These are phyloP conservation scores for Akanthomyces lecanii DNA, from an alignment of 2,329 filamentous ascomycete genomes.

Conservation along the genomic window DNA sequence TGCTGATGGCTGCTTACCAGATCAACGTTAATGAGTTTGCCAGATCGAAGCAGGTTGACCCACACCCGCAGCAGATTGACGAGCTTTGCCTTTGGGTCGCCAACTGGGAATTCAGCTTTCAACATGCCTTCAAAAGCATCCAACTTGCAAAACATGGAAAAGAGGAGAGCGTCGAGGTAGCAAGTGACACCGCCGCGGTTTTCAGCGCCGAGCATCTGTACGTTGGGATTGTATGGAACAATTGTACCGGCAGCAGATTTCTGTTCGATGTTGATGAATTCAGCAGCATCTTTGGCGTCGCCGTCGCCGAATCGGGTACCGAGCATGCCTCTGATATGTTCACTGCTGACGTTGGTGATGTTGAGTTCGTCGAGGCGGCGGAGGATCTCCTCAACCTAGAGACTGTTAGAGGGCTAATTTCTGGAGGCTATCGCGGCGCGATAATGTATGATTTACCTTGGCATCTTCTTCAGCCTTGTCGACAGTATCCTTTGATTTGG, in stretches of 20 bases:
- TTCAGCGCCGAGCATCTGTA: constrained; percentile 75
- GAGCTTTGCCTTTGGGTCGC: constrained; percentile 67
- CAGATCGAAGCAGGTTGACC: constrained; percentile 86
- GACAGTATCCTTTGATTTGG: constrained; percentile 44
- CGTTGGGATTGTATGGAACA: constrained; percentile 65
- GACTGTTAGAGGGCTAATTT: neutral
- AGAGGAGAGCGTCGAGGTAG: constrained; percentile 85
- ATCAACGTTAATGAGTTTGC: constrained; percentile 79
- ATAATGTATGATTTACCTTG: constrained; percentile 30
- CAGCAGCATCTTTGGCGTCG: constrained; percentile 68
- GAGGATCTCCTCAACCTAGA: constrained; percentile 40
- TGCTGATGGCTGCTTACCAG: constrained; percentile 52
- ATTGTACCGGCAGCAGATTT: constrained; percentile 78
- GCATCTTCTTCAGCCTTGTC: constrained; percentile 45
- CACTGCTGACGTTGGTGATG: constrained; percentile 47
- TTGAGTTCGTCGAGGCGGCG: constrained; percentile 40
- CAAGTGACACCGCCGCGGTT: constrained; percentile 89
- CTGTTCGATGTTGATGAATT: constrained; percentile 73
- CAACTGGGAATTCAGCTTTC: constrained; percentile 65
- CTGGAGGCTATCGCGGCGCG: neutral
- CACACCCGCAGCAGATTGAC: constrained; percentile 78
- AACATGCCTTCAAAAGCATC: constrained; percentile 92
- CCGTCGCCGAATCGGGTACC: constrained; percentile 62
- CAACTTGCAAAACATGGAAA: constrained; percentile 90
- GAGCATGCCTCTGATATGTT: constrained; percentile 53